Base-by-base conservation (phyloP, 345 rosid species). In the Salix dunnii region DNA sequence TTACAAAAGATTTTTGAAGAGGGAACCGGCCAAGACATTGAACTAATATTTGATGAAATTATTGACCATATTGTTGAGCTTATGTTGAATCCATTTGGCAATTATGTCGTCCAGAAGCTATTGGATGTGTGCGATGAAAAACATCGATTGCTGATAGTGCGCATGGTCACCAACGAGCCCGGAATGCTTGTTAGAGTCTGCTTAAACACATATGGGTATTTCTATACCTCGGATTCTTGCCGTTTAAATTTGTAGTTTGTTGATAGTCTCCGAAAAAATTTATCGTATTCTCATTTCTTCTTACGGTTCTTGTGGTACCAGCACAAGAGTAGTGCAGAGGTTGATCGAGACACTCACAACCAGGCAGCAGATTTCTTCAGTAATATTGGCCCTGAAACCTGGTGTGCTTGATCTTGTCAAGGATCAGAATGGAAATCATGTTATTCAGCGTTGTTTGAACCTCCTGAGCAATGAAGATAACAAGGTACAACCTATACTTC, bases 381-480 rank as follows among this genome's bases (percentile, higher is more conserved):
- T 90, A 72, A 71, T 82, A 49, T 67, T 84, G 66, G 89, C 90
- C 30, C 75, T 90, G 74, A 83, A 80, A 55, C 87, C 89, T 74
- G 94, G 94, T 28, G 82, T 89, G 80, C 79, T 85, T 28, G 81
- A 80, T 76, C 90, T 90, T 43, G 80, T 84, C 64, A 88, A 76
- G 78, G 93, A 92, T 80, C 81, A 89, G 74, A 92, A 92, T 82
- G 97, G 97, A 38, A 92, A 89, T 81, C 93, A 92, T 84, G 95
- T 92, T 55, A 74, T 92, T 2, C 95, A 90, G 67, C 86, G 92
- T 71, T 92, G 97, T 83, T 84, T 90, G 88, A 82, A 86, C 21
- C 82, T 87, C 60, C 85, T 92, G 72, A 72, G 81, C 77, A 79
- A 77, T 74, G 85, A 86, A 79, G 90, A 90, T 72, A 87, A 86